Conservation (phyloP, 1,139 yeast genomes). For the Kluyveromyces sp. region DNA sequence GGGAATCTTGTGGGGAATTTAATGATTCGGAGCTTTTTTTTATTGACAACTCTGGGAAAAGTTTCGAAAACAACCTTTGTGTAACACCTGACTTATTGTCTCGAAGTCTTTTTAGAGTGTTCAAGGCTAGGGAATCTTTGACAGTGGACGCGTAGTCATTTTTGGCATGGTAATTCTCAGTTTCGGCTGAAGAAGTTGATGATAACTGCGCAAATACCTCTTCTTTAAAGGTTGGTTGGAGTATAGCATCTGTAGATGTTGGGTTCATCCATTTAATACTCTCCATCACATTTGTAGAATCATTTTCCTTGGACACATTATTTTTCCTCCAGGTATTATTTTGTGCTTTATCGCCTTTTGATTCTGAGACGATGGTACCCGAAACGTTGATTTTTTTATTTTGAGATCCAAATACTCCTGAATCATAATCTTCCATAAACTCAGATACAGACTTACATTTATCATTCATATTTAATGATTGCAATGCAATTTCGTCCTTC, state of each 20-base stretch:
- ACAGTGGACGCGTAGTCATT: neutral
- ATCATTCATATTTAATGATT: conserved; percentile 12
- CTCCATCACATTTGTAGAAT: neutral
- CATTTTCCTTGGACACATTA: neutral
- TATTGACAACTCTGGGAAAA: conserved; percentile 14
- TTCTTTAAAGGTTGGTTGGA: neutral
- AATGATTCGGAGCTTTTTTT: conserved; percentile 1
- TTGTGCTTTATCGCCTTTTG: neutral
- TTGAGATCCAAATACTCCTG: conserved; percentile 34
- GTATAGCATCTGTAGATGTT: conserved; percentile 2
- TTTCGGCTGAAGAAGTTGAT: neutral
- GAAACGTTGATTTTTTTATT: neutral
- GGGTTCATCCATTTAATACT: conserved; percentile 2
- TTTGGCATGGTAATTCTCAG: neutral
- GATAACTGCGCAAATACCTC: conserved; percentile 3
- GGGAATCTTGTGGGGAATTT: too few relatives aligned
- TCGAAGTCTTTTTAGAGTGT: conserved; percentile 22
- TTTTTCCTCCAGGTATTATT: neutral
- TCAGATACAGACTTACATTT: conserved; percentile 34
- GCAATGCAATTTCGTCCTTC: conserved; percentile 21
- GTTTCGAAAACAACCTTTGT: conserved; percentile 15
- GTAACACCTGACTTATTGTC: conserved; percentile 6
- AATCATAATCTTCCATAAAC: conserved; percentile 59
- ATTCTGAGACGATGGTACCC: neutral
- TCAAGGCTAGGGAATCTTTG: conserved; percentile 21